A percentile compares a stretch with the other conserved stretches of the same genome.
Conservation (phyloP, 2,329 filamentous ascomycete species). For the Fonsecaea monophora region DNA sequence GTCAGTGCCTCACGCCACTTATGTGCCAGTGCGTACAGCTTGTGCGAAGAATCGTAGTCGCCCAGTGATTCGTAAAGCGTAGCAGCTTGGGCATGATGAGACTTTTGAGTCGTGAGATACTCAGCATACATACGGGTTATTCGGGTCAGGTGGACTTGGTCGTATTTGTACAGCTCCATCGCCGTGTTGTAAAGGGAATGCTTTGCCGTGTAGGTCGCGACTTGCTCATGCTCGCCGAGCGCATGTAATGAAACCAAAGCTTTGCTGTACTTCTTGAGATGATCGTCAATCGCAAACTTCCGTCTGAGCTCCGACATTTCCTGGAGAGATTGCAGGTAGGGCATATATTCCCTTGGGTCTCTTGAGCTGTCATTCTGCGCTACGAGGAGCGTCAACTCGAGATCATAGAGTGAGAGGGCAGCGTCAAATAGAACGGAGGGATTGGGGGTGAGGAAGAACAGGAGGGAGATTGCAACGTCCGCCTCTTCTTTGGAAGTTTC, state of each 20-base stretch:
- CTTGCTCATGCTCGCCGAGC: slow-evolving; percentile 76
- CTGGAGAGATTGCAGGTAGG: slow-evolving; percentile 88
- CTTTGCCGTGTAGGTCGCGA: slow-evolving; percentile 77
- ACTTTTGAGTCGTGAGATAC: slow-evolving; percentile 71
- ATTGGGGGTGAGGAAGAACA: slow-evolving; percentile 89
- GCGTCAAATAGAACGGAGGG: slow-evolving; percentile 90
- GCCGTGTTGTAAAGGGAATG: slow-evolving; percentile 80
- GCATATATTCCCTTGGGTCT: slow-evolving; percentile 92
- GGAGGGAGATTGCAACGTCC: slow-evolving; percentile 91
- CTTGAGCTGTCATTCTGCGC: slow-evolving; percentile 90
- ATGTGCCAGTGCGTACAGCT: slow-evolving; percentile 82
- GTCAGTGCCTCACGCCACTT: slow-evolving; percentile 92
- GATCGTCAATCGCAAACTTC: slow-evolving; percentile 85
- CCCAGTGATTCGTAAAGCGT: slow-evolving; percentile 85
- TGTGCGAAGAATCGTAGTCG: slow-evolving; percentile 75
- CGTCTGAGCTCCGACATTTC: slow-evolving; percentile 73
- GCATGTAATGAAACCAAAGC: slow-evolving; percentile 78
- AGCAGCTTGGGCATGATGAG: slow-evolving; percentile 83
- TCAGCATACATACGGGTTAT: slow-evolving; percentile 81
- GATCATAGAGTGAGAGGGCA: slow-evolving; percentile 86
- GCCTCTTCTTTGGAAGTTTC: slow-evolving; percentile 66
- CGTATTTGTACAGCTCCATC: slow-evolving; percentile 83
- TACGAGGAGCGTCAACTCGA: slow-evolving; percentile 86
- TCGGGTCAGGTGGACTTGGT: slow-evolving; percentile 65
- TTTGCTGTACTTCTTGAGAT: slow-evolving; percentile 77